phyloP scores from a whole-genome alignment of 1,284 basidiomycete species.

The Gymnopus androsaceus region DNA sequence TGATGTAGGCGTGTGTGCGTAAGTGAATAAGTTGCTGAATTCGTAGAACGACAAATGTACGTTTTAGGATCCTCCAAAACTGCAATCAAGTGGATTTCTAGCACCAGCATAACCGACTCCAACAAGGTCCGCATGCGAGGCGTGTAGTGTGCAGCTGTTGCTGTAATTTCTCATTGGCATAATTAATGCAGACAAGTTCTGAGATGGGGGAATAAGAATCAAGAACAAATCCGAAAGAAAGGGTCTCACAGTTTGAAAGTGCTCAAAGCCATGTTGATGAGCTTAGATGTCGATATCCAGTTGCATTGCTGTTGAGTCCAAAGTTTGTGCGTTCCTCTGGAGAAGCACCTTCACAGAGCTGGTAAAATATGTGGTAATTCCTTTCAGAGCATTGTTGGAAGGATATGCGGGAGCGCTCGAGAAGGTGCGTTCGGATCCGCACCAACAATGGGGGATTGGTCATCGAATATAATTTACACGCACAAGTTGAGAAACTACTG shows the following conservation, averaged over 20 bases:
- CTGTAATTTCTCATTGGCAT: slow-evolving; percentile 97
- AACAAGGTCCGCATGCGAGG: too few species aligned
- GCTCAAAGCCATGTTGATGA: slow-evolving; percentile 80
- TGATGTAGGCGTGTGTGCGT: too few species aligned
- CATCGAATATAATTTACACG: slow-evolving; percentile 93
- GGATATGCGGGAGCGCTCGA: slow-evolving; percentile 95
- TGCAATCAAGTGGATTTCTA: too few species aligned
- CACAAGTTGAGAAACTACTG: slow-evolving; percentile 1
- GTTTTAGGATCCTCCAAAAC: too few species aligned
- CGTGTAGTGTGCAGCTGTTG: too few species aligned
- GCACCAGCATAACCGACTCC: too few species aligned
- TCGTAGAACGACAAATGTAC: too few species aligned
- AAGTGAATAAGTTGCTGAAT: too few species aligned
- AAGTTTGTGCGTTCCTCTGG: slow-evolving; percentile 49
- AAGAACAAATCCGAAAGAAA: slow-evolving; percentile 5
- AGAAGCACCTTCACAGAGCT: slow-evolving; percentile 93
- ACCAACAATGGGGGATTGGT: slow-evolving; percentile 93
- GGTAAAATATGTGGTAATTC: slow-evolving; percentile 99
- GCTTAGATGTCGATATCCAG: slow-evolving; percentile 85
- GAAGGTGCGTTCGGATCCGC: slow-evolving; percentile 95
- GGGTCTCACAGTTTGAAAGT: slow-evolving; percentile 81
- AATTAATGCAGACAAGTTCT: slow-evolving; percentile 99
- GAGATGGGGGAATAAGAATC: slow-evolving; percentile 13
- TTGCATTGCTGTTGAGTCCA: slow-evolving; percentile 81
- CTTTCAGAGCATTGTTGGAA: slow-evolving; percentile 98